Evolutionary conservation across 163 green algal genomes (phyloP), one percentile per base, ranked within the genome.

Genomic region (Chloromonas sp.): DNA sequence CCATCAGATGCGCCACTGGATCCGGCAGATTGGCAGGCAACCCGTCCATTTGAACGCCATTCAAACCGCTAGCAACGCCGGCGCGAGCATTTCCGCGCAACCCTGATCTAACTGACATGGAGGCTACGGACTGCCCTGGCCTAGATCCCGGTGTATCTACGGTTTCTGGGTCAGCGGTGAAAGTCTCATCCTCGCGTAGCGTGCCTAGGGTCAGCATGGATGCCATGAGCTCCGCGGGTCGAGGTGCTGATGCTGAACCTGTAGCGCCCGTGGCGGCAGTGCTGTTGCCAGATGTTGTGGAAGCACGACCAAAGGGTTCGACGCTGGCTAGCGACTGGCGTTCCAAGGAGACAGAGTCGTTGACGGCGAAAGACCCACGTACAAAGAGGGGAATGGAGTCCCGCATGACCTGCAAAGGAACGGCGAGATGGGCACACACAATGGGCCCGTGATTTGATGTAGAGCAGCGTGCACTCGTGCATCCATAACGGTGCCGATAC

Each of bases 311-410:
- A 82, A 82, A 82, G 1, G 79, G 79, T 60, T 82, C 79, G 8
- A 82, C 2, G 2, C 3, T 14, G 2, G 59, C 58, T 8, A 83
- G 60, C 2, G 80, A 83, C 80, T 83, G 59, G 15, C 80, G 80
- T 1, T 77, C 61, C 80, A 83, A 14, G 5, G 80, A 78, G 14
- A 78, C 80, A 57, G 80, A 78, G 80, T 83, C 61, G 77, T 2
- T 62, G 36, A 61, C 15, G 36, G 78, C 78, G 13, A 62, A 81
- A 5, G 78, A 81, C 57, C 61, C 78, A 81, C 78, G 78, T 11
- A 74, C 60, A 78, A 83, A 83, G 14, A 83, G 61, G 60, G 80
- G 80, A 1, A 83, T 77, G 14, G 80, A 83, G 60, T 83, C 80
- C 2, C 80, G 80, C 60, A 57, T 15, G n/a, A 83, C 61, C 80